These are phyloP conservation scores for Fagopyrum homotropicum DNA, from an alignment of 148 eudicot species.

Conservation along the genomic window DNA sequence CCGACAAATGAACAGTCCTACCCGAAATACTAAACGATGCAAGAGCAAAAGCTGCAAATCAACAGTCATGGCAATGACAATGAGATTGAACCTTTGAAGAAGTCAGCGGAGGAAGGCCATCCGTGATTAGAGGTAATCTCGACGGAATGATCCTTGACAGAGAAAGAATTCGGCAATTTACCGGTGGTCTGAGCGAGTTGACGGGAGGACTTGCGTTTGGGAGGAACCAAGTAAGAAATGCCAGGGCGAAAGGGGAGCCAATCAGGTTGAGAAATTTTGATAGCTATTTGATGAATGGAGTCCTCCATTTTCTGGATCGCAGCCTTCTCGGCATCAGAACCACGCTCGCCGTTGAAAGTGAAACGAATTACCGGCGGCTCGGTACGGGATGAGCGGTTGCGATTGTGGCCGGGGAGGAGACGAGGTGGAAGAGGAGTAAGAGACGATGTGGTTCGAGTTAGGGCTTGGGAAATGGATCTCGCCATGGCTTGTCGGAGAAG, in stretches of 20 bases:
- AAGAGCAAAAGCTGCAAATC: background rate
- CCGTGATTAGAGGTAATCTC: conserved; percentile 33
- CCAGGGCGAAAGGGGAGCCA: conserved; percentile 74
- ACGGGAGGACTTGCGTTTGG: conserved; percentile 26
- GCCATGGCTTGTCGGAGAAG: background rate
- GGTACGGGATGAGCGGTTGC: conserved; percentile 34
- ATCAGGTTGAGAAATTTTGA: conserved; percentile 51
- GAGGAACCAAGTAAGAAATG: conserved; percentile 83
- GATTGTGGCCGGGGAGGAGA: conserved; percentile 9
- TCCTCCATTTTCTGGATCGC: conserved; percentile 54
- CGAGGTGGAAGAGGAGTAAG: background rate
- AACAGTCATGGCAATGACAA: no score
- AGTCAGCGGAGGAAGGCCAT: conserved; percentile 63
- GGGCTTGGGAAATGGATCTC: conserved; percentile 7
- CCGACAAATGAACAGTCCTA: no score
- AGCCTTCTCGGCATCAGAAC: conserved; percentile 27
- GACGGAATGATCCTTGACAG: conserved; percentile 24
- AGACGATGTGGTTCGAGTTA: background rate
- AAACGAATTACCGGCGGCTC: background rate
- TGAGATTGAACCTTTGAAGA: conserved; percentile 24
- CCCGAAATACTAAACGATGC: background rate
- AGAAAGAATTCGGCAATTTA: conserved; percentile 25
- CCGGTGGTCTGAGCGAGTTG: conserved; percentile 42
- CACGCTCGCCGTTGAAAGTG: conserved; percentile 11
- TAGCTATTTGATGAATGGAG: conserved; percentile 51